Conservation (phyloP, 1,139 yeast genomes). For the Kodamaea sp. region DNA sequence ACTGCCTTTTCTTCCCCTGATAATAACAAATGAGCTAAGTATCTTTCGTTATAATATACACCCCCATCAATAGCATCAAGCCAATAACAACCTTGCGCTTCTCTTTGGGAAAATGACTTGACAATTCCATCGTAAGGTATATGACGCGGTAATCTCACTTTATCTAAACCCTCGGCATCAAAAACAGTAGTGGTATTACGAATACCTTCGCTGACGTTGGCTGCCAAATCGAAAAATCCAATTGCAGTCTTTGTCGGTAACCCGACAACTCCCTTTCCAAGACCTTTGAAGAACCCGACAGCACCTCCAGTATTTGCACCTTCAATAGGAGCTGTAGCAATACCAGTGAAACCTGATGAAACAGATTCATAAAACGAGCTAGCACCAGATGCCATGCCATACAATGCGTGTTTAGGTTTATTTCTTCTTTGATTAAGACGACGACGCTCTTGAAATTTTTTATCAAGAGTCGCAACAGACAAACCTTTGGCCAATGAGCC, state of each 20-base stretch:
- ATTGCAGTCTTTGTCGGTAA: constrained; percentile 95
- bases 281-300: constrained; percentile 84
- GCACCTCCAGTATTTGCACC: constrained; percentile 88
- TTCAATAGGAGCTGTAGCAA: constrained; percentile 86
- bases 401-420: constrained; percentile 82
- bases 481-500: constrained; percentile 95
- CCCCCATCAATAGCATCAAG: constrained; percentile 83
- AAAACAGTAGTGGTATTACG: constrained; percentile 89
- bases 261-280: constrained; percentile 93
- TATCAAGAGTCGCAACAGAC: constrained; percentile 86
- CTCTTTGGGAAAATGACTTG: constrained; percentile 72
- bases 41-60: constrained; percentile 61
- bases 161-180: constrained; percentile 74
- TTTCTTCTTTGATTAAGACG: constrained; percentile 70
- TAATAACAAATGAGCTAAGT: constrained; percentile 79
- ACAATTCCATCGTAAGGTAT: constrained; percentile 68
- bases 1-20: constrained; percentile 79
- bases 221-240: constrained; percentile 90
- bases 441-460: constrained; percentile 78
- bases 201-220: constrained; percentile 91
- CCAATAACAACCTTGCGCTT: constrained; percentile 95
- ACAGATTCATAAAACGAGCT: constrained; percentile 83
- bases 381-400: constrained; percentile 85
- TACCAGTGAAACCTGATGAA: constrained; percentile 83
- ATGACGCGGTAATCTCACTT: constrained; percentile 78